Evolutionary conservation across 176 grass and related monocot genomes (phyloP).

Genomic region (bread wheat (Triticum aestivum)): DNA sequence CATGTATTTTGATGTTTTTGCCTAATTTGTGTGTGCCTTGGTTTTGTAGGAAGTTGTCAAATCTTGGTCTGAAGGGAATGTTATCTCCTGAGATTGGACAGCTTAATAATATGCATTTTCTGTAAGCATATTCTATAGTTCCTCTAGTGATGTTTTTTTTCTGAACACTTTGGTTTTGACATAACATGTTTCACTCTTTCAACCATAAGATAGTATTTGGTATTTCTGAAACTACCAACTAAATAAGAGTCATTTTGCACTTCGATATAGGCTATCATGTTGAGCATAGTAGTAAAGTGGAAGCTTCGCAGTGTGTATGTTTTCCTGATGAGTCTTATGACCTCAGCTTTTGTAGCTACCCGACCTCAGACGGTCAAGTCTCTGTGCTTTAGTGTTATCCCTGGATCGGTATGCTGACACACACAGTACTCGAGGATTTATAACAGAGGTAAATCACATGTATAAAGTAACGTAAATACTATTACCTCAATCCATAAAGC

Average conservation of each 20-base stretch:
- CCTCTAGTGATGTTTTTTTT: not conserved
- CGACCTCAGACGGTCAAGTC: no score
- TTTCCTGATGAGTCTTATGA: no score
- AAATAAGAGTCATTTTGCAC: not conserved
- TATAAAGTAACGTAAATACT: no score
- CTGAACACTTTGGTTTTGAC: not conserved
- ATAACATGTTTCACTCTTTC: not conserved
- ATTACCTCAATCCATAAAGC: no score
- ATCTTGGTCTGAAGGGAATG: conserved; percentile 58
- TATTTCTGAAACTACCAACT: not conserved
- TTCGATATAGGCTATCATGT: not conserved
- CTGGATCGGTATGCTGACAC: not conserved
- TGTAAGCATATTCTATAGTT: conserved; percentile 47
- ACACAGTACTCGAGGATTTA: no score
- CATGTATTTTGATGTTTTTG: not conserved
- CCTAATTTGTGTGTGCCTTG: not conserved
- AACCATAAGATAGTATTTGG: not conserved
- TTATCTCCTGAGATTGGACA: conserved; percentile 40
- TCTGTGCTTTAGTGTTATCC: no score
- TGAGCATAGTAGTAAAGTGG: not conserved
- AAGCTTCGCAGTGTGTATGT: not conserved
- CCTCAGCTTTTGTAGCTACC: not conserved
- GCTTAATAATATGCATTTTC: conserved; percentile 27
- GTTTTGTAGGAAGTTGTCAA: conserved; percentile 52
- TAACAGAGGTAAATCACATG: no score